Evolutionary conservation across 2,329 filamentous ascomycete genomes (phyloP).

Genomic region (Colletotrichum tamarilloi): DNA sequence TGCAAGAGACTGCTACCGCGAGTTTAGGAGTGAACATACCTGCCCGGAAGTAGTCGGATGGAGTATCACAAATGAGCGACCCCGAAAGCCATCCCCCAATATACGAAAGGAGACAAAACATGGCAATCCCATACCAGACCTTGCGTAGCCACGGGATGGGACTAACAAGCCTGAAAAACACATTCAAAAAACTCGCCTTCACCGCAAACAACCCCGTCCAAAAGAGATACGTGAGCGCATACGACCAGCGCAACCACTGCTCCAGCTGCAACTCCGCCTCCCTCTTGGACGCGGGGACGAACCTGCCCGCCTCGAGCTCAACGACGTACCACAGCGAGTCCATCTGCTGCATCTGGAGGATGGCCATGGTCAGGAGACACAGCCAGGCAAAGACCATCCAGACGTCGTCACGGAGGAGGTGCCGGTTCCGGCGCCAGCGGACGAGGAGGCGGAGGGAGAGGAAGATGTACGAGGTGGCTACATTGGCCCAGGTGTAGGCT

Average conservation of each 20-base stretch:
- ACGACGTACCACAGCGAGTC: slow-evolving; percentile 37
- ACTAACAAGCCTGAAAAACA: slow-evolving; percentile 38
- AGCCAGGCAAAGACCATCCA: slow-evolving; percentile 45
- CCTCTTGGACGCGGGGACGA: slow-evolving; percentile 21
- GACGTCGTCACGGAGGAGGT: slow-evolving; percentile 43
- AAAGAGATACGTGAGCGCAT: slow-evolving; percentile 40
- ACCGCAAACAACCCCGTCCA: slow-evolving; percentile 40
- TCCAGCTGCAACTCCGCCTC: background rate
- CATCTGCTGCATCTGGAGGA: slow-evolving; percentile 38
- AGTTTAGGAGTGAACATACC: slow-evolving; percentile 4
- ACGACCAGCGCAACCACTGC: slow-evolving; percentile 37
- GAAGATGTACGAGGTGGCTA: slow-evolving; percentile 41
- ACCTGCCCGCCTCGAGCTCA: slow-evolving; percentile 30
- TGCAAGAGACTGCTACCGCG: no score
- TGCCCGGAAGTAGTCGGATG: slow-evolving; percentile 34
- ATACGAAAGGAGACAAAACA: slow-evolving; percentile 36
- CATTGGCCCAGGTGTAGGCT: slow-evolving; percentile 44
- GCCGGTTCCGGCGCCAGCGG: slow-evolving; percentile 39
- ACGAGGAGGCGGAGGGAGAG: slow-evolving; percentile 42
- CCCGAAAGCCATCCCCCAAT: slow-evolving; percentile 37
- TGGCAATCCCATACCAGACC: slow-evolving; percentile 37
- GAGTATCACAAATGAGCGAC: slow-evolving; percentile 32
- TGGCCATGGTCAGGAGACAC: slow-evolving; percentile 39
- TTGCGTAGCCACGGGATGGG: slow-evolving; percentile 29
- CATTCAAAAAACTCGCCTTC: slow-evolving; percentile 40